Percentiles rank a stretch among this genome's conserved stretches.
These are phyloP conservation scores for Cyberlindnera subsufficiens DNA, from an alignment of 805 yeast species.

Conservation along the genomic window DNA sequence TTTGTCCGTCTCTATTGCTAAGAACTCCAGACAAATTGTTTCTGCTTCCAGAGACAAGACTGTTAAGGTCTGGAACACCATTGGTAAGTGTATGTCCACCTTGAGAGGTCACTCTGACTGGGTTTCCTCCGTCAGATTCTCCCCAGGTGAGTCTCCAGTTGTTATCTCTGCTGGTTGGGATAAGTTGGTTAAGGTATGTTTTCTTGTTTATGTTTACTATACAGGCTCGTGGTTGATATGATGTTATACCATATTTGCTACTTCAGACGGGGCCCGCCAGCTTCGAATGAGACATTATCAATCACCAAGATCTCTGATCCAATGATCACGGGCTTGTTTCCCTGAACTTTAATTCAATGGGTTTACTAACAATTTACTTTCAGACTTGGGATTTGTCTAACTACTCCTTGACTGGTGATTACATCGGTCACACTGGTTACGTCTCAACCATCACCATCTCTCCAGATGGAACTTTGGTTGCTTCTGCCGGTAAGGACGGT, in stretches of 20 bases:
- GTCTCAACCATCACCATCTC: conserved; percentile 94
- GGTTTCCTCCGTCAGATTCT: conserved; percentile 97
- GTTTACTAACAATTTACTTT: conserved; percentile 39
- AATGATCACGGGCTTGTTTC: not conserved
- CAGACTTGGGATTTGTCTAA: conserved; percentile 93
- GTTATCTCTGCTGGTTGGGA: conserved; percentile 99
- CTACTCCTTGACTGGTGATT: conserved; percentile 87
- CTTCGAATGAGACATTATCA: conserved; percentile 90
- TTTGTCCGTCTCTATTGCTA: conserved; percentile 92
- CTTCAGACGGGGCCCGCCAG: conserved; percentile 80
- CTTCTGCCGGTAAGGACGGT: conserved; percentile 99
- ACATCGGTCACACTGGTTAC: conserved; percentile 99
- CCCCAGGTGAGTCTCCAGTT: conserved; percentile 73
- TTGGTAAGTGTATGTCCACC: conserved; percentile 94
- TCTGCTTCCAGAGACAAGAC: conserved; percentile 99
- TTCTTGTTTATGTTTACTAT: conserved; percentile 1
- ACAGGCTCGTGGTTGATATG: conserved; percentile 38
- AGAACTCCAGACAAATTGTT: conserved; percentile 95
- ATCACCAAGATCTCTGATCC: conserved; percentile 99
- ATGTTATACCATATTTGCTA: conserved; percentile 92
- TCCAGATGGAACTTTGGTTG: conserved; percentile 99
- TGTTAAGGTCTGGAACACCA: conserved; percentile 98
- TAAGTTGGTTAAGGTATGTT: conserved; percentile 97
- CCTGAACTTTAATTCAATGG: not conserved
- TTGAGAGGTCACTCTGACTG: conserved; percentile 97